A percentile compares a stretch with the other conserved stretches of the same genome.
Conservation (phyloP, 371 early-diverging fungal species). For the Coemansia sp. region DNA sequence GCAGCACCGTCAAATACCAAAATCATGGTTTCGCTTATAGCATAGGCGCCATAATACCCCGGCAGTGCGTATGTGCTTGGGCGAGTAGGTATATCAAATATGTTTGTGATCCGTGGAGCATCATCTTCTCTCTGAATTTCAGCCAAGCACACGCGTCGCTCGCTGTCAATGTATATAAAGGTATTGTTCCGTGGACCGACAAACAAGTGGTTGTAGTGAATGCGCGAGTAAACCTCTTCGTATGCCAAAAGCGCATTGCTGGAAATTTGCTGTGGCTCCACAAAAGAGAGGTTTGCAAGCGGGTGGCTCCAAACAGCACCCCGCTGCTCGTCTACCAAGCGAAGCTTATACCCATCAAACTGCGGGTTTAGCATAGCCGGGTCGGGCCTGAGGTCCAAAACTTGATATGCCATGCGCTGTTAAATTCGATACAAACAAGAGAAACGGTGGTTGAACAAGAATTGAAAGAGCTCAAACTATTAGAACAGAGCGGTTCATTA, state of each 20-base stretch:
- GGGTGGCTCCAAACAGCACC: conserved; percentile 39
- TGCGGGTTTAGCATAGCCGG: conserved; percentile 57
- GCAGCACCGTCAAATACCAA: conserved; percentile 31
- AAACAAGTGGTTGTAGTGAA: conserved; percentile 66
- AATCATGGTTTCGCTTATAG: conserved; percentile 16
- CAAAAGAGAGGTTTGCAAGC: conserved; percentile 29
- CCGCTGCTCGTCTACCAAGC: conserved; percentile 52
- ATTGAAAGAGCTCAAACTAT: neutral
- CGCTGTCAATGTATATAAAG: conserved; percentile 35
- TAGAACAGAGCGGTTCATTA: no score
- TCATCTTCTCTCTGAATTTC: conserved; percentile 15
- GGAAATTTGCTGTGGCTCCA: conserved; percentile 50
- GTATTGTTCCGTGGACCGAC: conserved; percentile 45
- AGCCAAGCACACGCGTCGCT: conserved; percentile 36
- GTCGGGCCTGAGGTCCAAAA: conserved; percentile 51
- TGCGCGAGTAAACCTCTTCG: conserved; percentile 65
- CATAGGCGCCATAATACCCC: conserved; percentile 50
- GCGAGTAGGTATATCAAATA: conserved; percentile 45
- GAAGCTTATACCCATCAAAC: conserved; percentile 72
- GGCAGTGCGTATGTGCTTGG: conserved; percentile 49
- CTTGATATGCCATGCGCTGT: conserved; percentile 18
- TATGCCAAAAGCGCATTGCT: conserved; percentile 54
- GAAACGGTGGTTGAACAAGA: neutral
- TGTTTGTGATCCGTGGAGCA: conserved; percentile 54
- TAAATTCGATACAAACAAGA: neutral